These are phyloP conservation scores for Cutaneotrichosporon sp. DNA, from an alignment of 1,284 basidiomycete genomes.

Conservation along the genomic window DNA sequence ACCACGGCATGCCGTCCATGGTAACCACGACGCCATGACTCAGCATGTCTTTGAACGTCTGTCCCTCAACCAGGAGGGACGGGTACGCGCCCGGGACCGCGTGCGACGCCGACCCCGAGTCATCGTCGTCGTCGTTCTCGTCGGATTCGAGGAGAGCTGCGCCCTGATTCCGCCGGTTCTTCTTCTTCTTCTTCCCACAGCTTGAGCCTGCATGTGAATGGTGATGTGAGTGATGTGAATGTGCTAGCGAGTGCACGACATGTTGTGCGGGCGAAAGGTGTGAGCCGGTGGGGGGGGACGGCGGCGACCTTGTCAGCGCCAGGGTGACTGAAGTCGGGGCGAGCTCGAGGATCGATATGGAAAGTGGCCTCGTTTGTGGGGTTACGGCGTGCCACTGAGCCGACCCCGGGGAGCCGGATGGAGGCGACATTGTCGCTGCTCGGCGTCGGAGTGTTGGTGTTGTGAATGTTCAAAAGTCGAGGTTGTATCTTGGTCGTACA, in stretches of 20 bases:
- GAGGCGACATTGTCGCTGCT: slow-evolving; percentile 26
- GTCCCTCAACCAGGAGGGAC: slow-evolving; percentile 12
- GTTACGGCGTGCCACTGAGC: slow-evolving; percentile 45
- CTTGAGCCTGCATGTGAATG: background rate
- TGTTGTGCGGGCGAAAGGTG: slow-evolving; percentile 16
- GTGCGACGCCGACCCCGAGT: slow-evolving; percentile 9
- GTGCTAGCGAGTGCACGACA: slow-evolving; percentile 14
- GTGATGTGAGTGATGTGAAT: slow-evolving; percentile 5
- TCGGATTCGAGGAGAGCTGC: slow-evolving; percentile 26
- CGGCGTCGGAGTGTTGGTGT: background rate
- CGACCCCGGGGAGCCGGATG: slow-evolving; percentile 16
- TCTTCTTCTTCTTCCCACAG: slow-evolving; percentile 18
- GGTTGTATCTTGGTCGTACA: no score
- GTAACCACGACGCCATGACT: slow-evolving; percentile 46
- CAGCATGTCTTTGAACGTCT: slow-evolving; percentile 47
- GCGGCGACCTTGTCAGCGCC: slow-evolving; percentile 40
- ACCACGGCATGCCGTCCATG: slow-evolving; percentile 47
- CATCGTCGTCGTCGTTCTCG: slow-evolving; percentile 32
- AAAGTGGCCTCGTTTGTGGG: slow-evolving; percentile 44
- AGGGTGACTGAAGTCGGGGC: slow-evolving; percentile 47
- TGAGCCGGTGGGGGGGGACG: background rate
- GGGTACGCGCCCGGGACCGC: slow-evolving; percentile 14
- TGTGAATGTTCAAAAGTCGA: background rate
- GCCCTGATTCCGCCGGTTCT: slow-evolving; percentile 3
- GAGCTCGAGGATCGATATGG: slow-evolving; percentile 47